phyloP scores from a whole-genome alignment of 768 basidiomycete species.

The Pleurotus sapidus region DNA sequence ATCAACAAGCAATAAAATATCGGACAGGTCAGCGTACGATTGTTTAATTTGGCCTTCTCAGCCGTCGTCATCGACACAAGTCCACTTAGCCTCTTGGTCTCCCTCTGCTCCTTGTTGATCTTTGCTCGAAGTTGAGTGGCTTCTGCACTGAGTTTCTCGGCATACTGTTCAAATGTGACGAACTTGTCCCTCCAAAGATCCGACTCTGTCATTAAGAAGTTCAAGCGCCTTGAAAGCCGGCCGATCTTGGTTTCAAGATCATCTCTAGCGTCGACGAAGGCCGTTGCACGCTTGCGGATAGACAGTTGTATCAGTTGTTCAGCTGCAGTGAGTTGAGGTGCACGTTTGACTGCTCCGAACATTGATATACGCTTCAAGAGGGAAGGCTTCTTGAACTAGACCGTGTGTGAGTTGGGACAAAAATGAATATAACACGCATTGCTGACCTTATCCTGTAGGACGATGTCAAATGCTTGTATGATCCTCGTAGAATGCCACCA shows the following conservation, averaged over 20 bases:
- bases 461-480: slow-evolving; percentile 85
- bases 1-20: not conserved
- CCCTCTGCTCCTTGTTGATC: slow-evolving; percentile 89
- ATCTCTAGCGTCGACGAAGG: slow-evolving; percentile 91
- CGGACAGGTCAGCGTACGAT: slow-evolving; percentile 48
- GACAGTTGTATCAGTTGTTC: slow-evolving; percentile 86
- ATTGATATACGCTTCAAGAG: slow-evolving; percentile 81
- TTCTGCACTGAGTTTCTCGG: slow-evolving; percentile 85
- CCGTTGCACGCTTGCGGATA: slow-evolving; percentile 91
- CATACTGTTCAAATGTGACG: slow-evolving; percentile 91
- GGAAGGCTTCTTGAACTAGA: slow-evolving; percentile 86
- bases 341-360: slow-evolving; percentile 66
- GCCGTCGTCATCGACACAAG: slow-evolving; percentile 73
- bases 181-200: slow-evolving; percentile 94
- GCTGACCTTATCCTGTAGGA: slow-evolving; percentile 78
- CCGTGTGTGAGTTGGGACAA: not conserved
- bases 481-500: slow-evolving; percentile 96
- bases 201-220: slow-evolving; percentile 89
- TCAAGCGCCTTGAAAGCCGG: slow-evolving; percentile 77
- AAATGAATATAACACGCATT: not conserved
- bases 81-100: slow-evolving; percentile 82
- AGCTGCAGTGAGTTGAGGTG: slow-evolving; percentile 71
- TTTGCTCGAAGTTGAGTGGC: slow-evolving; percentile 81
- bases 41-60: slow-evolving; percentile 77
- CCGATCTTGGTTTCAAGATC: slow-evolving; percentile 94